Base-by-base conservation (phyloP, 441 rosid species). In the Kokia cookei region DNA sequence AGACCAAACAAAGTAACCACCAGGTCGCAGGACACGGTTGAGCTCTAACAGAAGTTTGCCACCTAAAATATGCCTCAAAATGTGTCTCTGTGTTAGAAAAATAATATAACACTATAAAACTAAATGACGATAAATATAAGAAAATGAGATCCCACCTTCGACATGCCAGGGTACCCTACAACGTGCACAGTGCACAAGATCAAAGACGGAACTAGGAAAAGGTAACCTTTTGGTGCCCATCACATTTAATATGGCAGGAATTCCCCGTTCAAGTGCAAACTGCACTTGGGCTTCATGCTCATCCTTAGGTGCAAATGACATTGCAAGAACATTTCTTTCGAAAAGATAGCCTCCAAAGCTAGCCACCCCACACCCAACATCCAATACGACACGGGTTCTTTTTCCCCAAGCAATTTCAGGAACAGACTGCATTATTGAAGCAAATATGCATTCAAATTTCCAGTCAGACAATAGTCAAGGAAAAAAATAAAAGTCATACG, bases 291-390 rank as follows among this genome's bases (percentile, higher is more conserved):
- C 90, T 74, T 88, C 86, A 62, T 90, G 94, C 70, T 86, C 94
- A 76, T 90, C 94, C 43, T 88, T 88, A 72, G 94, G 94, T 72
- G 94, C 92, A 82, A 90, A 80, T 54, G 90, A 90, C 86, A 90
- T 84, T 35, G 94, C 79, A 77, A 90, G 80, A 60, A 86, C 83
- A 53, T 90, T 87, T 72, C 87, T 82, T 22, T 89, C 86, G 32
- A 88, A 88, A 73, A 90, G 89, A 79, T 79, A 90, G 54, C 88
- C 92, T 45, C 91, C 92, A 29, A 90, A 90, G 75, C 94, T 90
- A 65, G 92, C 92, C 73, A 88, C 92, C 60, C 94, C 92, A 79
- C 94, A 90, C 50, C 94, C 94, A 14, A 90, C 94, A 85, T 90
- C 94, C 40, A 90, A 76, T 72, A 88, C 86, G 54, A 88, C 86